Evolutionary conservation across 805 yeast species (phyloP), one percentile per base, ranked within the genome.

Genomic region (Kregervanrija delftensis): DNA sequence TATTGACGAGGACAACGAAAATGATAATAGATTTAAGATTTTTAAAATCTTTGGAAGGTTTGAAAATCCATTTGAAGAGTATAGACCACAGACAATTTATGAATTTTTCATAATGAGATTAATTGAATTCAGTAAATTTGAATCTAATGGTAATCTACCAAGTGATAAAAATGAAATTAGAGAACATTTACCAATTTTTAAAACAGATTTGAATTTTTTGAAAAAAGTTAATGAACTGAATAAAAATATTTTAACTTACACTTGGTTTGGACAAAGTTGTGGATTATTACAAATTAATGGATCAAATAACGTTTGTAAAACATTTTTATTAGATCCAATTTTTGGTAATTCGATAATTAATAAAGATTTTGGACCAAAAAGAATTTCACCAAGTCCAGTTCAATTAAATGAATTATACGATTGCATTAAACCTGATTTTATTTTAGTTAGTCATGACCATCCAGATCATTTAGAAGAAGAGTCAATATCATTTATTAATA

Each of bases 231-330:
- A 50, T 12, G 49, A 46, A n/a, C 51, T 56, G 36, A 52, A 60
- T 28, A 37, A 34, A 13, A 31, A 34, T 15, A 71, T 83, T 52
- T 49, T 86, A 53, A 71, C 84, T 2, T 76, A 83, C 56, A 88
- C 96, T 0, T 91, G 98, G 98, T 63, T 91, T 36, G 98, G 98
- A 4, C 98, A 91, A 60, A 83, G 93, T 46, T 89, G 96, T 62
- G 76, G 90, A 2, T 73, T 77, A 43, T 68, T 89, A 4, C 88
- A 86, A 55, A 61, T 88, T 2, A 73, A 83, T 4, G 13, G 13
- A n/a, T 34, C 43, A 16, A 36, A 40, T 30, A 82, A 83, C 2
- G 64, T 86, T n/a, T 48, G 45, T 14, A 42, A 45, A 30, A 84
- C 81, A 47, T 71, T 91, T 47, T 61, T 91, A 34, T 85, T 96